phyloP scores from a whole-genome alignment of 2,329 filamentous ascomycete species.

The Pseudocercospora musae region DNA sequence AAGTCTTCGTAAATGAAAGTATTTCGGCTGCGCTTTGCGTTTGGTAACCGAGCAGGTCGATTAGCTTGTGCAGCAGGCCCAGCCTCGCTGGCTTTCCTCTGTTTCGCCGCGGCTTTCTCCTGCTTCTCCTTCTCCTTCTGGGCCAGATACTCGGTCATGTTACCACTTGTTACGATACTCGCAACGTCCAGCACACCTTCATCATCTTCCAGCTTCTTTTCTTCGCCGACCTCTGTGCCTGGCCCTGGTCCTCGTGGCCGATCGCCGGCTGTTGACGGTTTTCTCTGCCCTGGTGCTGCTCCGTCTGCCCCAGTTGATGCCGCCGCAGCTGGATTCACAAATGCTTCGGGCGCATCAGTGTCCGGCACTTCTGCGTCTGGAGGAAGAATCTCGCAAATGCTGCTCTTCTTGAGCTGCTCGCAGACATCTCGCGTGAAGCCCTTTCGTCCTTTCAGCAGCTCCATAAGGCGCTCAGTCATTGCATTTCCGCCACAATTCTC shows the following conservation, averaged over 20 bases:
- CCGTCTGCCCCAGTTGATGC: slow-evolving; percentile 54
- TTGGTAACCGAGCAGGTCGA: slow-evolving; percentile 62
- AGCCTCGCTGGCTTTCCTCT: slow-evolving; percentile 48
- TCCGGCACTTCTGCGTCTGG: slow-evolving; percentile 53
- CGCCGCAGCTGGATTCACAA: slow-evolving; percentile 53
- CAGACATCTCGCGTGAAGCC: slow-evolving; percentile 61
- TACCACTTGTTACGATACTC: slow-evolving; percentile 74
- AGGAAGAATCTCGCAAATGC: slow-evolving; percentile 60
- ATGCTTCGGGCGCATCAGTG: slow-evolving; percentile 38
- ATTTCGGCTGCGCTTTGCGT: slow-evolving; percentile 66
- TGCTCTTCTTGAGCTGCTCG: slow-evolving; percentile 62
- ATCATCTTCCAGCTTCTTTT: slow-evolving; percentile 52
- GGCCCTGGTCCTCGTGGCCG: slow-evolving; percentile 53
- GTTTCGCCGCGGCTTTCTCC: slow-evolving; percentile 57
- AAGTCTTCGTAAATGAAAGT: slow-evolving; percentile 73
- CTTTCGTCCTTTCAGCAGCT: slow-evolving; percentile 57
- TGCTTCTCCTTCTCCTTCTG: slow-evolving; percentile 79
- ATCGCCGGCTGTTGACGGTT: slow-evolving; percentile 42
- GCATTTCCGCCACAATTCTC: slow-evolving; percentile 77
- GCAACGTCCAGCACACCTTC: slow-evolving; percentile 81
- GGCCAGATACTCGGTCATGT: slow-evolving; percentile 73
- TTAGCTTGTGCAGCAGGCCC: slow-evolving; percentile 51
- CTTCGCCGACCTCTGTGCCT: slow-evolving; percentile 54
- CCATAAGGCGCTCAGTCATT: slow-evolving; percentile 71
- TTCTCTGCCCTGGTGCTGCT: slow-evolving; percentile 42